Percentiles rank a stretch among this genome's conserved stretches.
These are phyloP conservation scores for Sutorius eximius DNA, from an alignment of 1,284 basidiomycete genomes.

Conservation along the genomic window DNA sequence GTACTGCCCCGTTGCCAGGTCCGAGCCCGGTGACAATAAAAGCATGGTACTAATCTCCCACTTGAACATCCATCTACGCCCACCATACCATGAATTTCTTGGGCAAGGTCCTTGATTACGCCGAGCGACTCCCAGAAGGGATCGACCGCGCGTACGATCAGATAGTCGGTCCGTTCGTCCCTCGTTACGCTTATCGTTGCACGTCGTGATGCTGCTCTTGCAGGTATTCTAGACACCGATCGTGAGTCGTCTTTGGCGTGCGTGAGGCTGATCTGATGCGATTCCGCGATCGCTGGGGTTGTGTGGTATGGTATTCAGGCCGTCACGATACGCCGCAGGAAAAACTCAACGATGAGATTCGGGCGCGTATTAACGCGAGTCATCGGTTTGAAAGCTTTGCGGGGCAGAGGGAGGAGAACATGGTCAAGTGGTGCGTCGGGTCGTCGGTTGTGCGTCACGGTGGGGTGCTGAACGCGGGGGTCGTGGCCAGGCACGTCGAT, in stretches of 20 bases:
- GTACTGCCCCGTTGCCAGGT: neutral
- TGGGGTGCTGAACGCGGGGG: neutral
- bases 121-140: conserved; percentile 43
- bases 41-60: neutral
- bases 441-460: neutral
- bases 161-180: conserved; percentile 44
- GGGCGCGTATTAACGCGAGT: conserved; percentile 68
- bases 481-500: conserved; percentile 69
- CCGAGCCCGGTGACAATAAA: neutral
- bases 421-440: conserved; percentile 75
- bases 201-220: neutral
- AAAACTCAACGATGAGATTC: conserved; percentile 61
- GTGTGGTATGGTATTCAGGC: conserved; percentile 34
- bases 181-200: neutral
- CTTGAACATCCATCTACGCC: conserved; percentile 1
- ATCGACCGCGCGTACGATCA: conserved; percentile 49
- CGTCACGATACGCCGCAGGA: conserved; percentile 79
- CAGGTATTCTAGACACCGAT: conserved; percentile 59
- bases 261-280: conserved; percentile 1
- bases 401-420: conserved; percentile 63
- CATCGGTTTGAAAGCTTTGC: conserved; percentile 91
- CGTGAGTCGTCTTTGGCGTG: conserved; percentile 42
- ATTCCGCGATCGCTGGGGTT: neutral
- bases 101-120: conserved; percentile 32
- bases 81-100: conserved; percentile 35